Evolutionary conservation across 1,284 basidiomycete genomes (phyloP).

Genomic region (Farysia itapuensis): DNA sequence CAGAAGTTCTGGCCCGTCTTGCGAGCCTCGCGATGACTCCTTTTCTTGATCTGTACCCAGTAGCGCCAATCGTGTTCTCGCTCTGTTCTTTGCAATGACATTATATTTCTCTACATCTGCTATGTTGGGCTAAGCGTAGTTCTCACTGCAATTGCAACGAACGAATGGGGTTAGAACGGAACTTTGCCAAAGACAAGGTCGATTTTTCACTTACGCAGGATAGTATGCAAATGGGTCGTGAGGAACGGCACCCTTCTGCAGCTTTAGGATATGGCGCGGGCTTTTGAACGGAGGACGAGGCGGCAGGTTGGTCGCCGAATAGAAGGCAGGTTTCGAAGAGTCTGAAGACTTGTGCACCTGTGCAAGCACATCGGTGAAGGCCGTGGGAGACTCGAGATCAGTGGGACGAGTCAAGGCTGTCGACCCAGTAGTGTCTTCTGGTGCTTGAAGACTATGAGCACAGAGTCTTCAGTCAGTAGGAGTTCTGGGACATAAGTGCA

Average conservation of each 20-base stretch:
- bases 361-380: slow-evolving; percentile 57
- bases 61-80: too few relatives aligned
- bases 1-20: too few relatives aligned
- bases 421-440: slow-evolving; percentile 39
- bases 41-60: too few relatives aligned
- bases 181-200: too few relatives aligned
- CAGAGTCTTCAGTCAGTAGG: background rate
- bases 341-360: slow-evolving; percentile 49
- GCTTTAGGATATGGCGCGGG: slow-evolving; percentile 54
- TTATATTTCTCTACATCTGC: too few relatives aligned
- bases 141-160: too few relatives aligned
- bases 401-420: slow-evolving; percentile 52
- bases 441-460: slow-evolving; percentile 37
- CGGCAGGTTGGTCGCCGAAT: slow-evolving; percentile 51
- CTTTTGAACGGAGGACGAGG: slow-evolving; percentile 54
- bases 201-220: too few relatives aligned
- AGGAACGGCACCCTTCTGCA: slow-evolving; percentile 56
- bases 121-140: too few relatives aligned
- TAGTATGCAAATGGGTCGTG: slow-evolving; percentile 54
- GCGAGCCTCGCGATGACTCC: too few relatives aligned
- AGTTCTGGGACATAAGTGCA: too few relatives aligned
- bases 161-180: too few relatives aligned
- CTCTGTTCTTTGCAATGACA: too few relatives aligned
- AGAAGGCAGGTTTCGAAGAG: slow-evolving; percentile 27
- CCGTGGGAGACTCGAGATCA: slow-evolving; percentile 53